Evolutionary conservation across 139 green algal genomes (phyloP).

Genomic region (Chlorella sp.): DNA sequence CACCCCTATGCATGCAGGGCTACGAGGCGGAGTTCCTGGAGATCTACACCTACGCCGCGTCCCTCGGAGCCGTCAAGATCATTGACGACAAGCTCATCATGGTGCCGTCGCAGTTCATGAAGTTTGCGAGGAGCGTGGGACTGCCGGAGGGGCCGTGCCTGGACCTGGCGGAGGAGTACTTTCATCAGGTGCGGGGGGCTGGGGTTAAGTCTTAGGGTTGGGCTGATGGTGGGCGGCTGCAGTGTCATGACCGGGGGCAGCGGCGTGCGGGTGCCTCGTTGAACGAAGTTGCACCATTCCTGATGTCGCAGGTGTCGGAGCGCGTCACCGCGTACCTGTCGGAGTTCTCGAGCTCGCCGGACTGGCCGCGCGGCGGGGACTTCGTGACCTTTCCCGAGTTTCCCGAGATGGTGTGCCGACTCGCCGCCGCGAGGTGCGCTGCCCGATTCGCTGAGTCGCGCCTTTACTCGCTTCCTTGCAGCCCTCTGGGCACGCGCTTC

Average conservation of each 20-base stretch:
- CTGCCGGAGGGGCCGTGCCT: neutral
- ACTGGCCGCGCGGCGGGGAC: neutral
- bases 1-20: neutral
- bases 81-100: slow-evolving; percentile 3
- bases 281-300: too few species aligned
- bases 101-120: neutral
- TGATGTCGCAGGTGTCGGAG: neutral
- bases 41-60: neutral
- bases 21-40: neutral
- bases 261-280: too few species aligned
- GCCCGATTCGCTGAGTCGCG: too few species aligned
- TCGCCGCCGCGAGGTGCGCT: slow-evolving; percentile 15
- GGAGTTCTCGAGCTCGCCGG: too few species aligned
- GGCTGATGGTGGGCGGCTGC: too few species aligned
- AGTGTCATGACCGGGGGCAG: too few species aligned
- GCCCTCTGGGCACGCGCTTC: too few species aligned
- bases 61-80: neutral
- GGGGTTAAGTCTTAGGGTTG: too few species aligned
- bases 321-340: neutral
- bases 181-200: too few species aligned
- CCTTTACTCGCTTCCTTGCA: too few species aligned
- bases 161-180: too few species aligned
- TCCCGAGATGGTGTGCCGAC: slow-evolving; percentile 8
- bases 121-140: neutral
- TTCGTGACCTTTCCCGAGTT: neutral